phyloP scores from a whole-genome alignment of 306 rosid species.

The Malus sieversii region DNA sequence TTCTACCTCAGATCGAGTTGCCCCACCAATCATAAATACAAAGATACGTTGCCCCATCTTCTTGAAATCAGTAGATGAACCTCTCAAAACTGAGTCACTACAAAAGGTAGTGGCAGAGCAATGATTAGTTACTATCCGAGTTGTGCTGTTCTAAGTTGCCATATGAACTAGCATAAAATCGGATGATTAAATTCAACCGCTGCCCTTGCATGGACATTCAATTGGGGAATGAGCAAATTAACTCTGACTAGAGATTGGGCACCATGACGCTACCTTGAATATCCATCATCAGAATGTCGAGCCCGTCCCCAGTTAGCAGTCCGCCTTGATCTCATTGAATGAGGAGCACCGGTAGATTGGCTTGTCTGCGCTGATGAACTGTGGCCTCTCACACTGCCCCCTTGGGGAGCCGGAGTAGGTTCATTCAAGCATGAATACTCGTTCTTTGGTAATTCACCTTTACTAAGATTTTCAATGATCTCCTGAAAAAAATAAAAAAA shows the following conservation, averaged over 20 bases:
- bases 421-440: constrained; percentile 72
- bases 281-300: constrained; percentile 71
- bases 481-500: constrained; percentile 45
- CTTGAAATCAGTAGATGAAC: constrained; percentile 44
- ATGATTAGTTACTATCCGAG: constrained; percentile 1
- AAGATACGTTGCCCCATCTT: constrained; percentile 80
- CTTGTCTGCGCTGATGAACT: constrained; percentile 20
- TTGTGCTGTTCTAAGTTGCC: too few relatives aligned
- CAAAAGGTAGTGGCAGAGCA: constrained; percentile 9
- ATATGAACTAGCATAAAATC: background rate
- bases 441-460: constrained; percentile 55
- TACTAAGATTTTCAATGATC: constrained; percentile 59
- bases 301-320: constrained; percentile 82
- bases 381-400: constrained; percentile 23
- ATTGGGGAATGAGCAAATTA: background rate
- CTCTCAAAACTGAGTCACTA: constrained; percentile 69
- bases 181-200: background rate
- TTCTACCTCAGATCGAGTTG: constrained; percentile 90
- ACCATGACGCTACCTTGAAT: constrained; percentile 48
- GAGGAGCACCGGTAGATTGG: constrained; percentile 45
- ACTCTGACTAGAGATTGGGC: background rate
- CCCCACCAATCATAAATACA: constrained; percentile 83
- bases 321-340: constrained; percentile 72
- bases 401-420: constrained; percentile 18
- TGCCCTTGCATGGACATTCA: background rate